Evolutionary conservation across 176 grass and related monocot genomes (phyloP), one percentile per base, ranked within the genome.

Genomic region (Poa annua): DNA sequence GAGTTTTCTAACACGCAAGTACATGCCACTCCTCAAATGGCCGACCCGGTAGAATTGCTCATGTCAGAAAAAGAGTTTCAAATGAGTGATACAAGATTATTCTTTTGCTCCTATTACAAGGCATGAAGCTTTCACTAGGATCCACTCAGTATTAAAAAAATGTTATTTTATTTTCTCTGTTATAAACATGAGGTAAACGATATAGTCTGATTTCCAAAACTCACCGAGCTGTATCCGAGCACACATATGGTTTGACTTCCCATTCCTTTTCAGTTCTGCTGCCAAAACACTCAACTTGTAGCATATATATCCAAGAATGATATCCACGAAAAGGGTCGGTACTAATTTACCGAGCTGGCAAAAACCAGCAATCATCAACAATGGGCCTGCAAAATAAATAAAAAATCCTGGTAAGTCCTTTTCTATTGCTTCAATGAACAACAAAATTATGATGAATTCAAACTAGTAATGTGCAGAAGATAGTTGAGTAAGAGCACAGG

Each of bases 261-360:
- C n/a, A 0, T 65, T 66, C 15, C 57, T 76, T 41, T 76, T 76
- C 59, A 84, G 60, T 4, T 84, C 24, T 12, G 82, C 81, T 53
- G 71, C 81, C 41, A 84, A 55, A 66, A 84, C 82, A 41, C 71
- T 65, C 29, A 65, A 2, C 20, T 66, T 84, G 57, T 75, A 84
- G 71, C 65, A 53, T 41, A 84, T 52, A n/a, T 65, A 66, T 41
- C 29, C 81, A 25, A 84, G 44, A 76, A 76, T 45, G 0, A 76
- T 66, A 63, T 84, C 81, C 71, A 84, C 21, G 8, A 53, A 84
- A 63, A 83, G 70, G 4, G 3, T 41, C 5, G 72, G 82, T 13
- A 6, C 82, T 50, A 84, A 63, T 20, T 7, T 66, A 11, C 11
- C 11, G 10, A 84, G 47, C 42, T 44, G 42, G 42, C 42, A 44